These are phyloP conservation scores for Cubamyces sp. DNA, from an alignment of 768 basidiomycete species.

Conservation along the genomic window DNA sequence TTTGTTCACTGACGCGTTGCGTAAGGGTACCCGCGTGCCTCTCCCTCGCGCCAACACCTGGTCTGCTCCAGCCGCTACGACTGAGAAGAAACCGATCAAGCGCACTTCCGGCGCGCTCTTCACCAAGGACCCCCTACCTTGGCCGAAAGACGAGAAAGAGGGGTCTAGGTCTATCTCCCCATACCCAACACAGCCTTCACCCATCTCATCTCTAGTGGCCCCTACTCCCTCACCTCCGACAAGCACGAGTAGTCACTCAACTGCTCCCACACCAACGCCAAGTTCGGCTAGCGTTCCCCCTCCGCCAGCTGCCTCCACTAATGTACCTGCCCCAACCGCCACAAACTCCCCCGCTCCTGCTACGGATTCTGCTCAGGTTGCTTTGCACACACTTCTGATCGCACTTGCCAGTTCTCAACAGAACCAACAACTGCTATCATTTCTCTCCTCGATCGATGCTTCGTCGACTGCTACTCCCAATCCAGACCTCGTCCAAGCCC, in stretches of 20 bases:
- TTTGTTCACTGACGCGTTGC: not conserved
- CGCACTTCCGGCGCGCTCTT: slow-evolving; percentile 10
- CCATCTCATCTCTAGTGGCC: not conserved
- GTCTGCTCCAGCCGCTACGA: not conserved
- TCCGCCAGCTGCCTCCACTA: not conserved
- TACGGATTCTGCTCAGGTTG: slow-evolving; percentile 3
- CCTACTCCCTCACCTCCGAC: not conserved
- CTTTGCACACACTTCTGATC: slow-evolving; percentile 23
- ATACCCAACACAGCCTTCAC: not conserved
- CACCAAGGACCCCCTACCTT: slow-evolving; percentile 10
- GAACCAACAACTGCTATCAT: slow-evolving; percentile 32
- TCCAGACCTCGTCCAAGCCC: slow-evolving; percentile 49
- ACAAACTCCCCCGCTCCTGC: not conserved
- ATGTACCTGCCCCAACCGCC: not conserved
- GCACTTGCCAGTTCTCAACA: slow-evolving; percentile 26
- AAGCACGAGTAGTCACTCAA: not conserved
- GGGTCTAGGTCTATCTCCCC: not conserved
- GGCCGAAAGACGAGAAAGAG: slow-evolving; percentile 9
- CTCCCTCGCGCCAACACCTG: slow-evolving; percentile 3
- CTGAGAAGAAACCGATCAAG: slow-evolving; percentile 11
- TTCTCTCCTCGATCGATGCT: slow-evolving; percentile 36
- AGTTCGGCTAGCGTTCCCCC: not conserved
- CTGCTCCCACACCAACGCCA: not conserved
- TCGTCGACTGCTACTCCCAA: slow-evolving; percentile 35
- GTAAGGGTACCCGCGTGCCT: slow-evolving; percentile 7